Conservation (phyloP, 768 basidiomycete species). For the Boletus bicolor region DNA sequence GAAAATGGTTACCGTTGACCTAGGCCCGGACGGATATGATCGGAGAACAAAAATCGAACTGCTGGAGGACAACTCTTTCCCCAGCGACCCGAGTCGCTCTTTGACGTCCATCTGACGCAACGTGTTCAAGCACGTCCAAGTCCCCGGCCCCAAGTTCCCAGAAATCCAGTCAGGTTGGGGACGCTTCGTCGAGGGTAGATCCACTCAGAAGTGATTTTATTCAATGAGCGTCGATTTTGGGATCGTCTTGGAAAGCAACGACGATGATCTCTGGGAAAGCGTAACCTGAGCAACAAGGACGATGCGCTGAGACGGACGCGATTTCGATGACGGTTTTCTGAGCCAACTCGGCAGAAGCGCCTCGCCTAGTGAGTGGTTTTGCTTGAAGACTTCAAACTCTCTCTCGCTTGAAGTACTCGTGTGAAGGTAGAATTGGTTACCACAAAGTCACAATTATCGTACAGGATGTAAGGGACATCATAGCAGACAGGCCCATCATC, state of each 20-base stretch:
- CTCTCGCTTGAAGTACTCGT: no score
- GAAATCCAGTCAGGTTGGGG: not conserved
- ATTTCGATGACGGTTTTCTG: not conserved
- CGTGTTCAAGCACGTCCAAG: no score
- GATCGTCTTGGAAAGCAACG: not conserved
- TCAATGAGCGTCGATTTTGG: not conserved
- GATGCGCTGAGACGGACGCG: not conserved
- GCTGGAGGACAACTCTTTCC: no score
- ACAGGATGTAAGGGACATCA: slow-evolving; percentile 2
- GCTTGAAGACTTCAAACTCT: no score
- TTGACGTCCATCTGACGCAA: no score
- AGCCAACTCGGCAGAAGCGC: not conserved
- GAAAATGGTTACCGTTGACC: no score
- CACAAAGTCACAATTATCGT: not conserved
- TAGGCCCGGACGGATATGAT: no score
- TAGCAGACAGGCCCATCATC: not conserved
- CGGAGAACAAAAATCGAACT: no score
- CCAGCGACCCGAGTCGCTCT: no score
- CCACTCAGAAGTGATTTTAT: not conserved
- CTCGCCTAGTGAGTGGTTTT: not conserved
- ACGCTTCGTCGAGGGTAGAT: not conserved
- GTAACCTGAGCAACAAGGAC: not conserved
- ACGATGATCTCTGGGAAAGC: not conserved
- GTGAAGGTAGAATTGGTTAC: not conserved
- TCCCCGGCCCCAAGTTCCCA: no score